Percentiles rank a stretch among this genome's conserved stretches.
phyloP scores from a whole-genome alignment of 176 grass and related monocot species.

The Zoysia pacifica region DNA sequence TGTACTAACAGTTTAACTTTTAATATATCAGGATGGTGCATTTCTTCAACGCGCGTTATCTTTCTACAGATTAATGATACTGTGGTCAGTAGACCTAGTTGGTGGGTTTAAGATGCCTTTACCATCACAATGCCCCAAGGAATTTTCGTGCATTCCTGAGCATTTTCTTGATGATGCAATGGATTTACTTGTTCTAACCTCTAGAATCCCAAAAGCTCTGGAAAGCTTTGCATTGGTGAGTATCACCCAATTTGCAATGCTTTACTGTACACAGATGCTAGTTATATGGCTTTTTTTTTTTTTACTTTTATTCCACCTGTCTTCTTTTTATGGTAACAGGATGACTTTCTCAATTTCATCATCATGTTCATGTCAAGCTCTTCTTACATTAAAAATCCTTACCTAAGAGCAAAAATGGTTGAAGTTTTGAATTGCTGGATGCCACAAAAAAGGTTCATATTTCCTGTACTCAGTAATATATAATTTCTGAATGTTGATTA shows the following conservation, averaged over 20 bases:
- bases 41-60: slow-evolving; percentile 84
- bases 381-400: slow-evolving; percentile 94
- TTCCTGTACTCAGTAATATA: slow-evolving; percentile 9
- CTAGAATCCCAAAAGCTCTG: slow-evolving; percentile 86
- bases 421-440: slow-evolving; percentile 97
- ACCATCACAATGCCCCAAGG: slow-evolving; percentile 81
- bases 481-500: not conserved
- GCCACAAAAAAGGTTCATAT: slow-evolving; percentile 77
- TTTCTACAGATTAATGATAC: slow-evolving; percentile 95
- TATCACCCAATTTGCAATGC: slow-evolving; percentile 22
- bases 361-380: slow-evolving; percentile 98
- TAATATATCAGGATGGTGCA: slow-evolving; percentile 64
- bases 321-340: slow-evolving; percentile 43
- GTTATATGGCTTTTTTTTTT: not conserved
- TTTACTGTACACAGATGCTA: slow-evolving; percentile 4
- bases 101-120: slow-evolving; percentile 98
- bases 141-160: slow-evolving; percentile 92
- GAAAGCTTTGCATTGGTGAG: slow-evolving; percentile 74
- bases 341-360: slow-evolving; percentile 96
- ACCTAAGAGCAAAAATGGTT: slow-evolving; percentile 98
- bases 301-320: slow-evolving; percentile 14
- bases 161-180: slow-evolving; percentile 98
- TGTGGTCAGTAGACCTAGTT: slow-evolving; percentile 85
- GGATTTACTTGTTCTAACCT: slow-evolving; percentile 96
- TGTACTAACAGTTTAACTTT: slow-evolving; percentile 43